Evolutionary conservation across 257 asterid species (phyloP).

Genomic region (Paraleonurus japonicus): DNA sequence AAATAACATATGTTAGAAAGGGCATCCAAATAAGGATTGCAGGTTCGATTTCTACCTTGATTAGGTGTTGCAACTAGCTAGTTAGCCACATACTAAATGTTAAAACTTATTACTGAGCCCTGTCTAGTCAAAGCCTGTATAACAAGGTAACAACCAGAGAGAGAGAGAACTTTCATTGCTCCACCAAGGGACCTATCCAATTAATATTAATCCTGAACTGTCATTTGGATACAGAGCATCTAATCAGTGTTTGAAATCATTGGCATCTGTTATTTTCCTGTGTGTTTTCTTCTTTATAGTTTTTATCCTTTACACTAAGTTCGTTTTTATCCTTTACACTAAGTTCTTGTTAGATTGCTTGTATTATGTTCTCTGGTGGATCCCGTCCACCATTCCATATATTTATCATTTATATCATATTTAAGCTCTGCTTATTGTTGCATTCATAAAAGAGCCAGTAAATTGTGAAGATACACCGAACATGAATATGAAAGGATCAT

Average conservation of each 20-base stretch:
- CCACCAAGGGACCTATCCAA: slow-evolving; percentile 16
- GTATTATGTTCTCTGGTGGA: background rate
- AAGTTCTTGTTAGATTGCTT: background rate
- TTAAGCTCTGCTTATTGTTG: background rate
- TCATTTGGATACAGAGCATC: slow-evolving; percentile 17
- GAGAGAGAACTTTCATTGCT: slow-evolving; percentile 4
- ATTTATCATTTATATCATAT: background rate
- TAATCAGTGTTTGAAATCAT: slow-evolving; percentile 22
- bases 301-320: background rate
- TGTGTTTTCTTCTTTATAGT: background rate
- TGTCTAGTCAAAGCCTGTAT: background rate
- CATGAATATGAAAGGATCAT: background rate
- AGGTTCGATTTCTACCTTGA: background rate
- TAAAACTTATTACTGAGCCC: background rate
- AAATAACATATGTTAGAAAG: background rate
- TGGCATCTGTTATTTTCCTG: slow-evolving; percentile 5
- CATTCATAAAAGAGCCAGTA: background rate
- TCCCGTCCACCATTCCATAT: background rate
- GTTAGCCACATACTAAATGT: background rate
- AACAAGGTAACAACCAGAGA: background rate
- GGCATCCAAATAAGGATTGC: background rate
- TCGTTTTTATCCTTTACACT: background rate
- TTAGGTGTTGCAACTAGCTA: background rate
- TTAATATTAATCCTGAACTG: slow-evolving; percentile 10
- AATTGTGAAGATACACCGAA: background rate